A percentile compares a stretch with the other conserved stretches of the same genome.
Conservation (phyloP, 2,329 filamentous ascomycete genomes). For the Neoscytalidium dimidiatum region DNA sequence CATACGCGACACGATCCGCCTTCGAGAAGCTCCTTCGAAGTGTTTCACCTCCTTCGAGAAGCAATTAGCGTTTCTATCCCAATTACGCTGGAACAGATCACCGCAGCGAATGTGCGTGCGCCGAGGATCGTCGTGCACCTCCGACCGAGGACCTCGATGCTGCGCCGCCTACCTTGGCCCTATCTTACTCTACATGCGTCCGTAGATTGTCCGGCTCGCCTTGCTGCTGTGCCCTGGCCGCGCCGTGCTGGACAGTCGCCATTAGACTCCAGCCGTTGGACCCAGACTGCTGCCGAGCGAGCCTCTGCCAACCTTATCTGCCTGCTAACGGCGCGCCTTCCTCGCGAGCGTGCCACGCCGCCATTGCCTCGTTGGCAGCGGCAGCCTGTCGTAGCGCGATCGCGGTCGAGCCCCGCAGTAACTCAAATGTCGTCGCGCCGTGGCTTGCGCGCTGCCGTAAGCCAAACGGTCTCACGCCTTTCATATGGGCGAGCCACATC, state of each 20-base stretch:
- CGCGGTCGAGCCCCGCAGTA: background rate
- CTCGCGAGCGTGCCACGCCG: background rate
- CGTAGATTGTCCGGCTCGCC: conserved; percentile 7
- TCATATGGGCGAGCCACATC: conserved; percentile 14
- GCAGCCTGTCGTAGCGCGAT: background rate
- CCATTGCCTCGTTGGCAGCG: background rate
- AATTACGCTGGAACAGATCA: conserved; percentile 4
- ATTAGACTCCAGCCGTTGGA: conserved; percentile 8
- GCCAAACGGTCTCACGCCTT: conserved; percentile 4
- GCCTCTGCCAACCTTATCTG: conserved; percentile 15
- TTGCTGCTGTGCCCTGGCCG: background rate
- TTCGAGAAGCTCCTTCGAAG: conserved; percentile 16
- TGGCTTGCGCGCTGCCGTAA: conserved; percentile 7
- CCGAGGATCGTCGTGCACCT: background rate
- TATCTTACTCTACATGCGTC: background rate
- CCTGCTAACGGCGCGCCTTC: background rate
- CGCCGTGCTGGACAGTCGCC: background rate
- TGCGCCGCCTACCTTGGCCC: background rate
- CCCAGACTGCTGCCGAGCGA: background rate
- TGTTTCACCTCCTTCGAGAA: conserved; percentile 19
- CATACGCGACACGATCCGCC: conserved; percentile 4
- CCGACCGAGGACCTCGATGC: background rate
- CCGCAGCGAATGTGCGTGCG: background rate
- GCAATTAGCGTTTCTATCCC: conserved; percentile 6
- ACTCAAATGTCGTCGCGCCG: conserved; percentile 1